These are phyloP conservation scores for Phytopythium ostracodes DNA, from an alignment of 352 stramenopile species.

Conservation along the genomic window DNA sequence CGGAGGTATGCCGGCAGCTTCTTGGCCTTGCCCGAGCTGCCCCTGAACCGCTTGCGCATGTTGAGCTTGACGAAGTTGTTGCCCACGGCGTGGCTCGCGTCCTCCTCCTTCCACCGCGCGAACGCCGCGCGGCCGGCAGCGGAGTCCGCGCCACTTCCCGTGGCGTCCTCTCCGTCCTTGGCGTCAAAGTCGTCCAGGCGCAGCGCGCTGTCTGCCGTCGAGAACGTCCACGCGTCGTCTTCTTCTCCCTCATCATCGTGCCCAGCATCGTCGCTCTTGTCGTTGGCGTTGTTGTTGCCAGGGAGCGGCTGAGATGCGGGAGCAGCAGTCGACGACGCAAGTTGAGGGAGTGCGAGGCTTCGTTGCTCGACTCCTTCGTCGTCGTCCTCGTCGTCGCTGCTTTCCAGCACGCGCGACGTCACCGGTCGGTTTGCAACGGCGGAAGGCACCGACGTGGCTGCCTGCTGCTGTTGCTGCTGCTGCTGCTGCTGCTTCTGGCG, in stretches of 20 bases:
- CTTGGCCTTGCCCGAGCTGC: conserved; percentile 58
- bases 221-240: conserved; percentile 29
- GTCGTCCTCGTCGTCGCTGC: not conserved
- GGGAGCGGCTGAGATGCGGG: no score
- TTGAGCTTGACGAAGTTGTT: conserved; percentile 81
- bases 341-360: not conserved
- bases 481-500: conserved; percentile 15
- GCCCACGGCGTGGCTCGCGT: conserved; percentile 42
- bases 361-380: conserved; percentile 3
- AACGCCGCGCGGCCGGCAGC: conserved; percentile 22
- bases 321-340: no score
- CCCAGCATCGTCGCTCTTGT: conserved; percentile 9
- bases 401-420: not conserved
- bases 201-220: conserved; percentile 17
- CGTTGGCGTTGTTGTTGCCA: not conserved
- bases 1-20: conserved; percentile 69
- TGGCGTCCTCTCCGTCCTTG: conserved; percentile 1
- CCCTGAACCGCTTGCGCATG: conserved; percentile 74
- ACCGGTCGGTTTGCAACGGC: not conserved
- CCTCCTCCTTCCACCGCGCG: conserved; percentile 56
- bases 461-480: conserved; percentile 21
- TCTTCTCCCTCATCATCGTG: conserved; percentile 11
- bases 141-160: not conserved
- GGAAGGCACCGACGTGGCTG: conserved; percentile 5
- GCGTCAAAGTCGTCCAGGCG: conserved; percentile 41